Percentiles rank a stretch among this genome's conserved stretches.
Conservation (phyloP, 2,329 filamentous ascomycete species). For the Chrysoporthe austroafricana region DNA sequence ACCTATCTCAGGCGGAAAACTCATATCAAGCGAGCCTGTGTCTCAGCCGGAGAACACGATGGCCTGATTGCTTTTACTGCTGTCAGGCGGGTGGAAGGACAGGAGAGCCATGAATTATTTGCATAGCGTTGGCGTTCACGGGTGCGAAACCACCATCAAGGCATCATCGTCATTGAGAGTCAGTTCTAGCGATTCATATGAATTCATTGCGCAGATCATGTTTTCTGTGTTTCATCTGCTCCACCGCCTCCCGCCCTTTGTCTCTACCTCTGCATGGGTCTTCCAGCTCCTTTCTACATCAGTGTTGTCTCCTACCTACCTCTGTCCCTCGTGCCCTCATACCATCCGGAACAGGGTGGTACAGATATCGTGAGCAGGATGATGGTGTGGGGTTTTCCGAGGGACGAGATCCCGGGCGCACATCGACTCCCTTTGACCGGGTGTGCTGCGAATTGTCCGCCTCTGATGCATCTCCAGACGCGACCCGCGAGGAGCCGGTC, state of each 20-base stretch:
- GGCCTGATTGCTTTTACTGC: background rate
- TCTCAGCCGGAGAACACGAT: background rate
- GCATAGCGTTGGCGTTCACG: conserved; percentile 18
- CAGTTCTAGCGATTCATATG: background rate
- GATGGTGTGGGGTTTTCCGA: background rate
- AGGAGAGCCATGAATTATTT: background rate
- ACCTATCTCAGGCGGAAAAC: background rate
- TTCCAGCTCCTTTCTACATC: background rate
- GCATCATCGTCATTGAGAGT: conserved; percentile 2
- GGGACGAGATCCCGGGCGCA: background rate
- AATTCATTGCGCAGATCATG: background rate
- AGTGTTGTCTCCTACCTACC: no score
- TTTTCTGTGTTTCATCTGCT: background rate
- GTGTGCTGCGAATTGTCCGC: no score
- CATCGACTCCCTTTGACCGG: background rate
- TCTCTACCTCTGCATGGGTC: no score
- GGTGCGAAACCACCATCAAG: background rate
- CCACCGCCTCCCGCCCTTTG: no score
- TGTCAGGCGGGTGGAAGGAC: background rate
- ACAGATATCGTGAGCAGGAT: background rate
- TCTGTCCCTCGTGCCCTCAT: no score
- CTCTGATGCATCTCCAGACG: no score
- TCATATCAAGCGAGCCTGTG: background rate
- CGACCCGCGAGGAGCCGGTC: no score
- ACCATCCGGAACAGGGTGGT: no score